A percentile compares a stretch with the other conserved stretches of the same genome.
Evolutionary conservation across 768 basidiomycete genomes (phyloP).

Genomic region (Tricholomella constricta): DNA sequence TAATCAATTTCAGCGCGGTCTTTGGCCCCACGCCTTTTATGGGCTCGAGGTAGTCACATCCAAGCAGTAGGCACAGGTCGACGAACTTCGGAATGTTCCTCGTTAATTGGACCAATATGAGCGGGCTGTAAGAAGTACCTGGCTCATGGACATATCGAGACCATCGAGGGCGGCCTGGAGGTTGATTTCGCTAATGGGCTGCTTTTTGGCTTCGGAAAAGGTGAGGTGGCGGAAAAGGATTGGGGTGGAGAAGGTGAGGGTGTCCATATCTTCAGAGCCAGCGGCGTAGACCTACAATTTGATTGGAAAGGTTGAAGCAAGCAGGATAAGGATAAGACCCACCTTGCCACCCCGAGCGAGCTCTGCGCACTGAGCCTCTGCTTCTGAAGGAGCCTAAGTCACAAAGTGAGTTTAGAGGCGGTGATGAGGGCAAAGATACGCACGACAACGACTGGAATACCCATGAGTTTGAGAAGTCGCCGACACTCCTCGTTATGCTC

Average conservation of each 20-base stretch:
- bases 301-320: not conserved
- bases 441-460: conserved; percentile 93
- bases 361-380: conserved; percentile 98
- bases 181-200: conserved; percentile 91
- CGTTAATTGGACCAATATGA: not conserved
- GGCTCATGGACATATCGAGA: conserved; percentile 89
- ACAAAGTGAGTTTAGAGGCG: not conserved
- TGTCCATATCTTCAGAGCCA: conserved; percentile 99
- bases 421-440: conserved; percentile 26
- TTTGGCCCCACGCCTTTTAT: conserved; percentile 97
- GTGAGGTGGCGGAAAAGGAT: conserved; percentile 94
- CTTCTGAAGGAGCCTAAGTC: conserved; percentile 91
- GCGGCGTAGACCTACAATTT: conserved; percentile 84
- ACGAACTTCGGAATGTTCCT: conserved; percentile 70
- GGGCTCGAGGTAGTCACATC: conserved; percentile 99
- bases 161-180: conserved; percentile 84
- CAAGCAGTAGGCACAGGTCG: conserved; percentile 93
- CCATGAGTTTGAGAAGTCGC: conserved; percentile 87
- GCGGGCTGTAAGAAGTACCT: conserved; percentile 44
- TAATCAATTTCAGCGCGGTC: conserved; percentile 88
- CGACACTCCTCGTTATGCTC: conserved; percentile 97
- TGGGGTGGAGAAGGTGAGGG: conserved; percentile 91
- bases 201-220: conserved; percentile 96
- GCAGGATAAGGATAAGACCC: not conserved
- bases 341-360: conserved; percentile 96